A percentile compares a stretch with the other conserved stretches of the same genome.
Evolutionary conservation across 2,329 filamentous ascomycete genomes (phyloP).

Genomic region (Amylocarpus encephaloides): DNA sequence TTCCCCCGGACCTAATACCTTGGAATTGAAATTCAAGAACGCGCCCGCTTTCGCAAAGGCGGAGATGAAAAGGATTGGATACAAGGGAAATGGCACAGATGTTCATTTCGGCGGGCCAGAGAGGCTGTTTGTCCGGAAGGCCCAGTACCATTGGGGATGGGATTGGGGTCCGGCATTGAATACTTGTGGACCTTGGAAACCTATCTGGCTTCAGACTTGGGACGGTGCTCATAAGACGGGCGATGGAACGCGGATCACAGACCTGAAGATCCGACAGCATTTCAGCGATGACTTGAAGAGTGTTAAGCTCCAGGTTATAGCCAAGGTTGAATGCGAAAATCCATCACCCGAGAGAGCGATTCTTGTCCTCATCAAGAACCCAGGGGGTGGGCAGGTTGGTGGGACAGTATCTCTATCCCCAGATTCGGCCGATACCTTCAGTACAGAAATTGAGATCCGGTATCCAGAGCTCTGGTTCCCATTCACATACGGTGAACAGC

Average conservation of each 20-base stretch:
- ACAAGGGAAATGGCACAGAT: slow-evolving; percentile 38
- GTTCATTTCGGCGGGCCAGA: slow-evolving; percentile 42
- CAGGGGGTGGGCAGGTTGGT: slow-evolving; percentile 12
- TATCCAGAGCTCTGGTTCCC: slow-evolving; percentile 62
- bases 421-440: no score
- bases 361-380: slow-evolving; percentile 29
- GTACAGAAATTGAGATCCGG: no score
- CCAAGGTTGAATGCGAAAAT: no score
- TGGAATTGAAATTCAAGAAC: slow-evolving; percentile 13
- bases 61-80: slow-evolving; percentile 24
- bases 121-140: slow-evolving; percentile 51
- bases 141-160: slow-evolving; percentile 64
- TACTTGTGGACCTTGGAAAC: slow-evolving; percentile 60
- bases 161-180: slow-evolving; percentile 62
- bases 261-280: slow-evolving; percentile 43
- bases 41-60: slow-evolving; percentile 20
- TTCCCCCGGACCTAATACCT: slow-evolving; percentile 1
- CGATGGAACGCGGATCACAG: slow-evolving; percentile 44
- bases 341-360: not conserved
- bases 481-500: slow-evolving; percentile 64
- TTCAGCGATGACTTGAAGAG: slow-evolving; percentile 20
- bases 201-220: slow-evolving; percentile 57
- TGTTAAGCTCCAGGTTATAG: slow-evolving; percentile 9
- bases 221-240: no score
- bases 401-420: no score